A percentile compares a stretch with the other conserved stretches of the same genome.
These are phyloP conservation scores for Mycotypha africana DNA, from an alignment of 371 early-diverging fungal species.

Conservation along the genomic window DNA sequence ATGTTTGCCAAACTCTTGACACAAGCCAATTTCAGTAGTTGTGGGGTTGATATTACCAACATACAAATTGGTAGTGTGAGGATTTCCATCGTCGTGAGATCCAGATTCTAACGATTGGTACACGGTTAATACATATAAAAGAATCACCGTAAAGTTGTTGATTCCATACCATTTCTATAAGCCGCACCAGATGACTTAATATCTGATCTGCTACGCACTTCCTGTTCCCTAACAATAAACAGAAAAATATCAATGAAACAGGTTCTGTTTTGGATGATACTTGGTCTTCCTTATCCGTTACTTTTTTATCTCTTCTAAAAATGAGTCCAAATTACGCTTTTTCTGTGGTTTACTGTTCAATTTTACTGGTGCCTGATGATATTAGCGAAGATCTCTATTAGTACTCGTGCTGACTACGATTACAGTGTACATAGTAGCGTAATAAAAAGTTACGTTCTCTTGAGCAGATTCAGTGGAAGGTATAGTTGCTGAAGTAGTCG, in stretches of 20 bases:
- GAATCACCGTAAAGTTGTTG: too few species aligned
- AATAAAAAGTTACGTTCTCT: slow-evolving; percentile 19
- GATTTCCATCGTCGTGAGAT: slow-evolving; percentile 72
- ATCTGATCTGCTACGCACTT: neutral
- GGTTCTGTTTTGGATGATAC: slow-evolving; percentile 1
- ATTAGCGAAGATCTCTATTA: too few species aligned
- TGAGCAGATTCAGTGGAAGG: too few species aligned
- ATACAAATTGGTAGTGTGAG: slow-evolving; percentile 84
- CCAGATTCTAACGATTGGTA: too few species aligned
- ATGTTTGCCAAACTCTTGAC: slow-evolving; percentile 71
- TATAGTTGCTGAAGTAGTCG: neutral
- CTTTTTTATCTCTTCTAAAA: slow-evolving; percentile 81
- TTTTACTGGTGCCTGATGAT: slow-evolving; percentile 20
- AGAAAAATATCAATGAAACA: too few species aligned
- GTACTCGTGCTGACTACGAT: too few species aligned
- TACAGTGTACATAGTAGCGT: too few species aligned
- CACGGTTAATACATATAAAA: too few species aligned
- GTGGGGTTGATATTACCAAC: slow-evolving; percentile 77
- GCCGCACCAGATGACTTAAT: too few species aligned
- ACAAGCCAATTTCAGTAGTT: slow-evolving; percentile 39
- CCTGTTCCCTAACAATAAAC: neutral
- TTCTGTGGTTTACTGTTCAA: slow-evolving; percentile 43
- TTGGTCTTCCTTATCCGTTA: slow-evolving; percentile 45
- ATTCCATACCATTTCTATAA: too few species aligned
- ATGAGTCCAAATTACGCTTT: slow-evolving; percentile 80